phyloP scores from a whole-genome alignment of 2,329 filamentous ascomycete species.

The Fusarium buxicola region DNA sequence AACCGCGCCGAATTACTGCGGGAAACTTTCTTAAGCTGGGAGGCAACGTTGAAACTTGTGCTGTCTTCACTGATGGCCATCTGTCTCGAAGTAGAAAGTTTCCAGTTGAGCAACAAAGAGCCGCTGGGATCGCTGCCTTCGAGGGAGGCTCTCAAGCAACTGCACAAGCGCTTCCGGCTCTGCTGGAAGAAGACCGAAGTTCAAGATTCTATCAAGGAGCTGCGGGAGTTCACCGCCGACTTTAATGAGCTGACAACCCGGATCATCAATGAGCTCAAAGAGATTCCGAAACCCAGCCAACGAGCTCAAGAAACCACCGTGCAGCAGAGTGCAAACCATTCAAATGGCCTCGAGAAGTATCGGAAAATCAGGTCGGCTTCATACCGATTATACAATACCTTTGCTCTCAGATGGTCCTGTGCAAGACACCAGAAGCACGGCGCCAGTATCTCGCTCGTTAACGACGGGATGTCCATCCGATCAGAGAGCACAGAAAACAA shows the following conservation, averaged over 20 bases:
- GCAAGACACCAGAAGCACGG: neutral
- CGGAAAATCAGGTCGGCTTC: neutral
- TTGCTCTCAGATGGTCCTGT: neutral
- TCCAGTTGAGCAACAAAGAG: neutral
- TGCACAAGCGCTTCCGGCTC: neutral
- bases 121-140: neutral
- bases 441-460: neutral
- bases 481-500: neutral
- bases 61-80: neutral
- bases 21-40: neutral
- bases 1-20: neutral
- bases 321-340: rapidly evolving
- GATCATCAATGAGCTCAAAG: neutral
- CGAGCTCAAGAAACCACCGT: neutral
- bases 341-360: neutral
- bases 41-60: neutral
- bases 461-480: neutral
- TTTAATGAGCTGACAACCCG: neutral
- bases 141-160: neutral
- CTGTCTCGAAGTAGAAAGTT: neutral
- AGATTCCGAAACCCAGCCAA: neutral
- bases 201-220: neutral
- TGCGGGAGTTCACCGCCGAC: neutral
- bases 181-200: neutral
- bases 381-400: neutral